These are phyloP conservation scores for Suillus subaureus DNA, from an alignment of 768 basidiomycete genomes.

Conservation along the genomic window DNA sequence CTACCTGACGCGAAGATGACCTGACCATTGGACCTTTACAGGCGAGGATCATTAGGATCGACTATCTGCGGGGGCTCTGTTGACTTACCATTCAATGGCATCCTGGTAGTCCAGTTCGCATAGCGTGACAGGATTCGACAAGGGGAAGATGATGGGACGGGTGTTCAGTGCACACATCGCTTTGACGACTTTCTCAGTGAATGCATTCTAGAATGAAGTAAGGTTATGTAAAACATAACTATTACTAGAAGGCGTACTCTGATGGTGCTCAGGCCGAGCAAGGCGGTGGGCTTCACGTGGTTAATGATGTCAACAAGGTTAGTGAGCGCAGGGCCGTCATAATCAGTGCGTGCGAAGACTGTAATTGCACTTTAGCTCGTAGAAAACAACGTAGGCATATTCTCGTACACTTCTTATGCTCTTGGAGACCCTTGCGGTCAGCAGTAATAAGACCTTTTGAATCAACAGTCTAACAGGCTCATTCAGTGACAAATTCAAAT, in stretches of 20 bases:
- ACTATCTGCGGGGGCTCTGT: background rate
- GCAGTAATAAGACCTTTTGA: conserved; percentile 77
- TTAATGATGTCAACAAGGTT: conserved; percentile 67
- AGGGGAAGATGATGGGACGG: conserved; percentile 81
- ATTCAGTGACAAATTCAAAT: conserved; percentile 15
- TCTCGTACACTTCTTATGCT: conserved; percentile 70
- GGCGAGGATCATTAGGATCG: background rate
- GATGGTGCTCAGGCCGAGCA: conserved; percentile 71
- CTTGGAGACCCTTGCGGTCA: conserved; percentile 65
- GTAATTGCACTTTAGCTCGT: background rate
- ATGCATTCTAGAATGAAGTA: conserved; percentile 45
- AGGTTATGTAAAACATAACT: background rate
- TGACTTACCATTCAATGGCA: conserved; percentile 55
- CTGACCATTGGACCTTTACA: conserved; percentile 57
- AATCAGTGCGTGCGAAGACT: conserved; percentile 77
- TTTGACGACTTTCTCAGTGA: conserved; percentile 62
- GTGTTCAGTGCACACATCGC: conserved; percentile 65
- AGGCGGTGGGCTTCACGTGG: conserved; percentile 74
- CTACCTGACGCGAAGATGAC: conserved; percentile 76
- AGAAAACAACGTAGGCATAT: background rate
- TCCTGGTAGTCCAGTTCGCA: conserved; percentile 63
- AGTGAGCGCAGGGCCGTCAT: conserved; percentile 61
- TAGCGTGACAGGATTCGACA: conserved; percentile 71
- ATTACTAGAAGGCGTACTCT: conserved; percentile 25
- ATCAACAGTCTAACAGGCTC: conserved; percentile 59